Conservation (phyloP, 768 basidiomycete genomes). For the Suillus occidentalis region DNA sequence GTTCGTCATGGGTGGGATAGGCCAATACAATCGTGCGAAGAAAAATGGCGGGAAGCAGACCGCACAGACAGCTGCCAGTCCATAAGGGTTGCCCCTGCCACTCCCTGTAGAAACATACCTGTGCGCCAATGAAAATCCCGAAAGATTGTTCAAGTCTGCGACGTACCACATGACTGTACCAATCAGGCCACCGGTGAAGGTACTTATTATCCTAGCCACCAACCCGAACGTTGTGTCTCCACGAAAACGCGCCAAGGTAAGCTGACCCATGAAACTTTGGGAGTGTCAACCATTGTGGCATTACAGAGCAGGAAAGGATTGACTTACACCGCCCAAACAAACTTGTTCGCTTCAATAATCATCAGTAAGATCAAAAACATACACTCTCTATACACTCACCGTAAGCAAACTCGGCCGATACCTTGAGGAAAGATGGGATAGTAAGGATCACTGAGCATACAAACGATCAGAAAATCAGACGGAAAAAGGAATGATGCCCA, state of each 20-base stretch:
- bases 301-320: neutral
- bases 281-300: conserved; percentile 1
- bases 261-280: conserved; percentile 69
- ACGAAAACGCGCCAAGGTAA: conserved; percentile 68
- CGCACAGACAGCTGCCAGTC: conserved; percentile 64
- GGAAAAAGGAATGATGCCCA: conserved; percentile 12
- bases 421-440: conserved; percentile 57
- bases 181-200: conserved; percentile 62
- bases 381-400: conserved; percentile 40
- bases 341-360: conserved; percentile 49
- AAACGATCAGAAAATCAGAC: neutral
- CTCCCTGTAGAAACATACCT: conserved; percentile 74
- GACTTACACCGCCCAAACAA: conserved; percentile 70
- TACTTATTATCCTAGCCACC: conserved; percentile 57
- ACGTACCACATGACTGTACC: conserved; percentile 69
- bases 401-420: conserved; percentile 58
- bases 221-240: conserved; percentile 76
- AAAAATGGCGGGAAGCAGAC: conserved; percentile 75
- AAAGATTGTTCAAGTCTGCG: neutral
- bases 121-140: neutral
- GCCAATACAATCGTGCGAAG: conserved; percentile 71
- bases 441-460: conserved; percentile 48
- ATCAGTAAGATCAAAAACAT: neutral
- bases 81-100: conserved; percentile 62
- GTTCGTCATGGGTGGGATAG: conserved; percentile 70